These are phyloP conservation scores for Boletus rex-veris DNA, from an alignment of 768 basidiomycete species.

Conservation along the genomic window DNA sequence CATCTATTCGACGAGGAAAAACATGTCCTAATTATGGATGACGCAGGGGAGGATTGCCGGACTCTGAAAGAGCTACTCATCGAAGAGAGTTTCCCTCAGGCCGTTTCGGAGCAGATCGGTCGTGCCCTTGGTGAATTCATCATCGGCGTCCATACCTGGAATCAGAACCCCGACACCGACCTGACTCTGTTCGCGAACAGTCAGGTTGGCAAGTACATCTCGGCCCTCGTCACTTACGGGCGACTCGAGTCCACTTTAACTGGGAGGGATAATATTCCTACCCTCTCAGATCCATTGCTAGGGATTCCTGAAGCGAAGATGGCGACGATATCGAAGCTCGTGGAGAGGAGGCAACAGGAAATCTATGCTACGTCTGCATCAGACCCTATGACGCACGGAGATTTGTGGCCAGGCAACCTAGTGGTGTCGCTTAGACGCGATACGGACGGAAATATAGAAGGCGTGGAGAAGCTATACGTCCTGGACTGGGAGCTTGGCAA, in stretches of 20 bases:
- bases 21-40: slow-evolving; percentile 60
- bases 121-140: slow-evolving; percentile 53
- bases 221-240: slow-evolving; percentile 43
- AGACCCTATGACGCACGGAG: slow-evolving; percentile 44
- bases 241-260: slow-evolving; percentile 39
- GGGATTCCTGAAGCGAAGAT: slow-evolving; percentile 37
- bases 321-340: slow-evolving; percentile 32
- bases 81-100: slow-evolving; percentile 29
- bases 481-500: slow-evolving; percentile 67
- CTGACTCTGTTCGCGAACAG: slow-evolving; percentile 40
- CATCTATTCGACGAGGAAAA: slow-evolving; percentile 46
- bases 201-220: slow-evolving; percentile 38
- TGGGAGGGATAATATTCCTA: slow-evolving; percentile 29
- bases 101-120: slow-evolving; percentile 45
- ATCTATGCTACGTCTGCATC: slow-evolving; percentile 29
- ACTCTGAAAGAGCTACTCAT: slow-evolving; percentile 43
- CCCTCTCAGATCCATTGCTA: slow-evolving; percentile 42
- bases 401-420: slow-evolving; percentile 73
- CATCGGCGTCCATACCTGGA: slow-evolving; percentile 48
- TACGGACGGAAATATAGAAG: slow-evolving; percentile 20
- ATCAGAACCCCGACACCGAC: slow-evolving; percentile 29
- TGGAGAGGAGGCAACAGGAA: slow-evolving; percentile 25
- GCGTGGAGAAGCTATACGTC: slow-evolving; percentile 42
- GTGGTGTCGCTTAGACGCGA: slow-evolving; percentile 40
- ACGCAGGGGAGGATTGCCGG: slow-evolving; percentile 40